Evolutionary conservation across 768 basidiomycete genomes (phyloP), one percentile per base, ranked within the genome.

Genomic region (Mycena rebaudengoi): DNA sequence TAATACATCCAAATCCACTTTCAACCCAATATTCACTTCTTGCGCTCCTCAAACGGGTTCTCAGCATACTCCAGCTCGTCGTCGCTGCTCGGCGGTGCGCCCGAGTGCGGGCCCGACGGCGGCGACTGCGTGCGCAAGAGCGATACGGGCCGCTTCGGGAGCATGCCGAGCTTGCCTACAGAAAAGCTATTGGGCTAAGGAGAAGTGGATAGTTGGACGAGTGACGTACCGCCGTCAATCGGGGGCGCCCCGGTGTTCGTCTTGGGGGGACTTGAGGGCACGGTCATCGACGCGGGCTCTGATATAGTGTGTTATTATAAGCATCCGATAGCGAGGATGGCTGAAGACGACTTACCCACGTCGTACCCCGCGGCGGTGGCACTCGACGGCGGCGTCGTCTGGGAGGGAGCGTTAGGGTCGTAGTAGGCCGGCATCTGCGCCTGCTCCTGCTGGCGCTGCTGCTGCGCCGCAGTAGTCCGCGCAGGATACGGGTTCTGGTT

Each of bases 131-230:
- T 71, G 44, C 76, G 80, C 20, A 82, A 71, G 32, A 90, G 80
- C 8, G 90, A 88, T 14, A 93, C 91, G 7, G 91, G 90, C 0
- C 88, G 85, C 75, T 91, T 92, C 5, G 91, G 91, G 20, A 92
- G 78, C 25, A 93, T 74, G 23, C 91, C 91, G 0, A 91, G 78
- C 76, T 90, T 91, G 51, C 86, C 89, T 88, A 60, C 16, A 16
- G 23, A 29, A 45, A 5, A 18, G 18, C 40, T 62, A 37, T 50
- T 2, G 21, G 5, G 14, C 26, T 20, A 48, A 26, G n/a, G 20
- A 30, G 14, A 23, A 30, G 3, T 23, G 23, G 10, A 13, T 5
- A 0, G 23, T 4, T n/a, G 13, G 5, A 30, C 2, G 3, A 32
- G 23, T 20, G 18, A 71, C 78, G 44, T 2, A 77, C 78, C 76